phyloP scores from a whole-genome alignment of 441 rosid genomes.

The Euphorbia schlechtendalii region DNA sequence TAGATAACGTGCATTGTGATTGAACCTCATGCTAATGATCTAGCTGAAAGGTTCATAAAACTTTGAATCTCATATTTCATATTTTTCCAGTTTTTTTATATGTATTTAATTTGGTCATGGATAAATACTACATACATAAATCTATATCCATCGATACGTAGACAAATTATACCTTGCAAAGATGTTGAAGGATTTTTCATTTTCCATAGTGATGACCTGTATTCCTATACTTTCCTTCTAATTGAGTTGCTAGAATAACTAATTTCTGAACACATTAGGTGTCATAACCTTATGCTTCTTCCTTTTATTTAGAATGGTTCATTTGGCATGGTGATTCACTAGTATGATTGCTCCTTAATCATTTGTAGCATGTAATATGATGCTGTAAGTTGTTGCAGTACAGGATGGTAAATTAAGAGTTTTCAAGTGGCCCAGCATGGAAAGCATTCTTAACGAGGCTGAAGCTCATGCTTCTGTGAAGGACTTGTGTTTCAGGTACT shows the following conservation, averaged over 20 bases:
- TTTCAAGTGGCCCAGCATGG: slow-evolving; percentile 94
- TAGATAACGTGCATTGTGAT: background rate
- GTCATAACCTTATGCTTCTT: background rate
- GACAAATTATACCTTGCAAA: background rate
- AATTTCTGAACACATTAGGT: too few relatives aligned
- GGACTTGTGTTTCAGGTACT: slow-evolving; percentile 79
- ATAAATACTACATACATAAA: too few relatives aligned
- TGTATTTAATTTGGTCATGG: too few relatives aligned
- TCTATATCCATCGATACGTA: background rate
- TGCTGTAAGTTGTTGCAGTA: slow-evolving; percentile 48
- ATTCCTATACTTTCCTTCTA: background rate
- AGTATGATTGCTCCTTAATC: slow-evolving; percentile 5
- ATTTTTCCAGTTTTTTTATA: too few relatives aligned
- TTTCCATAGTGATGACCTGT: background rate
- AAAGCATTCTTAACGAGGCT: slow-evolving; percentile 46
- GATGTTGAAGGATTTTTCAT: background rate
- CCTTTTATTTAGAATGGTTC: background rate
- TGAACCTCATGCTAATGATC: background rate
- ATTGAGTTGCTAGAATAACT: slow-evolving; percentile 4
- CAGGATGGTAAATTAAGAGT: slow-evolving; percentile 89
- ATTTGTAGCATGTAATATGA: slow-evolving; percentile 29
- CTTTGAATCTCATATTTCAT: too few relatives aligned
- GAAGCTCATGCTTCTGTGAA: slow-evolving; percentile 60
- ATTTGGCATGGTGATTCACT: background rate
- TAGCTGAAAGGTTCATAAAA: slow-evolving; percentile 9